A percentile compares a stretch with the other conserved stretches of the same genome.
phyloP scores from a whole-genome alignment of 768 basidiomycete species.

The Tylopilus plumbeoviolaceoides region DNA sequence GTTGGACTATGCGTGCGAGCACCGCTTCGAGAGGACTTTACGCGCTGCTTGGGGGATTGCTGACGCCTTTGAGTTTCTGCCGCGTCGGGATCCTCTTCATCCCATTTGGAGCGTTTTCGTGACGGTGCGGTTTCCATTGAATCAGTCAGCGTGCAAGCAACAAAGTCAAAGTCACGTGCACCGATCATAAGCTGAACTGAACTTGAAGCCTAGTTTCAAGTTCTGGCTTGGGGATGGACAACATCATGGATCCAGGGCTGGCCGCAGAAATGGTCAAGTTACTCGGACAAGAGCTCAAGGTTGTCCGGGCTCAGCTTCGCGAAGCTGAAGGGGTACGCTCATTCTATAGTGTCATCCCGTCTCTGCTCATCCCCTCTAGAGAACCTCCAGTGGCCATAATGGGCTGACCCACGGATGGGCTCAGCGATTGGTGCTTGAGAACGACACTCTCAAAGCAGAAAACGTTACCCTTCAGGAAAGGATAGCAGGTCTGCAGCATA shows the following conservation, averaged over 20 bases:
- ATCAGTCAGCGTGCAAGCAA: no score
- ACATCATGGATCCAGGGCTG: conserved; percentile 23
- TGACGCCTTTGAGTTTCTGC: conserved; percentile 33
- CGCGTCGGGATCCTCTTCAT: conserved; percentile 42
- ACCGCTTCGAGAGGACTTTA: conserved; percentile 36
- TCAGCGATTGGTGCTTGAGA: no score
- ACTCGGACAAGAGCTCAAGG: conserved; percentile 24
- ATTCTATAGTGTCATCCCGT: background rate
- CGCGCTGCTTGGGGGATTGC: conserved; percentile 51
- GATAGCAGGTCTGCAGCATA: conserved; percentile 14
- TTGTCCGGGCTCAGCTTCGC: conserved; percentile 17
- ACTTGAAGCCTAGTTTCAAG: no score
- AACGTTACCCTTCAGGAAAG: conserved; percentile 16
- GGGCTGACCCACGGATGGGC: no score
- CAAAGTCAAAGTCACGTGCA: conserved; percentile 11
- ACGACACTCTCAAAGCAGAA: conserved; percentile 14
- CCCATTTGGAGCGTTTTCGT: conserved; percentile 78
- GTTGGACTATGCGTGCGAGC: conserved; percentile 10
- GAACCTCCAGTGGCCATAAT: conserved; percentile 1
- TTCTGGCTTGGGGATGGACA: conserved; percentile 11
- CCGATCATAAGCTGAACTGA: no score
- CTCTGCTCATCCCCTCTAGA: conserved; percentile 5
- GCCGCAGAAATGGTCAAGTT: conserved; percentile 25
- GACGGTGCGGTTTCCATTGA: conserved; percentile 40
- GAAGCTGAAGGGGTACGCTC: conserved; percentile 19